A percentile compares a stretch with the other conserved stretches of the same genome.
Conservation (phyloP, 495 filamentous ascomycete species). For the Aspergillus baeticus region DNA sequence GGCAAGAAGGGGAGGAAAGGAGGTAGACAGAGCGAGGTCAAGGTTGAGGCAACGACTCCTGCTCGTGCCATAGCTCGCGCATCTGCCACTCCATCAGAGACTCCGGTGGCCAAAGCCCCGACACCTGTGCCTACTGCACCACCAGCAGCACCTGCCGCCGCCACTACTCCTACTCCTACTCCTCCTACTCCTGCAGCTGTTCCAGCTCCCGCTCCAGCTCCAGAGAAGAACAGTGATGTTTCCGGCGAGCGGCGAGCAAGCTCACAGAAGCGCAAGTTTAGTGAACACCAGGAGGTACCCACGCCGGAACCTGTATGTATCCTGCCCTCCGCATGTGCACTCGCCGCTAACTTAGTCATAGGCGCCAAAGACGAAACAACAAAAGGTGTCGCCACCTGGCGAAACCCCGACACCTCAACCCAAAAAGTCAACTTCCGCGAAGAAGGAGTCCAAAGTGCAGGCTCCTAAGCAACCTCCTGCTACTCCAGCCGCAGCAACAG, state of each 20-base stretch:
- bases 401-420: constrained; percentile 16
- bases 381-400: constrained; percentile 31
- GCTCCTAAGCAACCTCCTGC: too few species aligned
- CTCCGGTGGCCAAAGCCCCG: neutral
- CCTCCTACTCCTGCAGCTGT: constrained; percentile 5
- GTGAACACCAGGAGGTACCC: constrained; percentile 33
- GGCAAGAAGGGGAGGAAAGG: constrained; percentile 44
- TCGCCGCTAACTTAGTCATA: constrained; percentile 19
- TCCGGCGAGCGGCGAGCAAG: constrained; percentile 30
- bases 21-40: neutral
- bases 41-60: constrained; percentile 31
- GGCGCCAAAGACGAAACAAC: constrained; percentile 44
- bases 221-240: constrained; percentile 32
- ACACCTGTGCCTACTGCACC: constrained; percentile 2
- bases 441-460: constrained; percentile 25
- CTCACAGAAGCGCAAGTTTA: constrained; percentile 46
- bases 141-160: constrained; percentile 21
- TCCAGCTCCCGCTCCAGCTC: constrained; percentile 25
- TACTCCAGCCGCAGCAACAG: constrained; percentile 18
- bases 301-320: constrained; percentile 33
- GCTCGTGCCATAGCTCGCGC: constrained; percentile 31
- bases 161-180: neutral
- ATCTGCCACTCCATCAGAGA: constrained; percentile 18
- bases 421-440: constrained; percentile 25
- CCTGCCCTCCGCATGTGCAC: neutral